Evolutionary conservation across 257 asterid species (phyloP).

Genomic region (Ilex asprella): DNA sequence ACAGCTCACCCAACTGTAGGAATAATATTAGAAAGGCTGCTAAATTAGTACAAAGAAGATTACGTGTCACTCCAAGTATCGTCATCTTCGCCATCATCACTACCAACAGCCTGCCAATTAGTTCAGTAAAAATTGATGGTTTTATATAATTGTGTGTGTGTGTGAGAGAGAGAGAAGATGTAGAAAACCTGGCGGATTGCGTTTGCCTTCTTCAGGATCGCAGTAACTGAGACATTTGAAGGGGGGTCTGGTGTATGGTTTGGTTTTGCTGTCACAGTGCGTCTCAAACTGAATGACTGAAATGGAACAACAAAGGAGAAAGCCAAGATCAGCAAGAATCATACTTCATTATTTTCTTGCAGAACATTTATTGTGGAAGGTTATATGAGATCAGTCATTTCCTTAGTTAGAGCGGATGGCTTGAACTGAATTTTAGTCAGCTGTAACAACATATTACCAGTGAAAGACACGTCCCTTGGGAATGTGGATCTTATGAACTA

Average conservation of each 20-base stretch:
- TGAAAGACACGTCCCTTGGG: too few relatives aligned
- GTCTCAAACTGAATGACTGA: constrained; percentile 85
- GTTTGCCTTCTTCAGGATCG: constrained; percentile 77
- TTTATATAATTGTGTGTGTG: background rate
- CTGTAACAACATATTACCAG: too few relatives aligned
- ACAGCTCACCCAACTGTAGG: constrained; percentile 9
- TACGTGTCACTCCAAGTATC: constrained; percentile 44
- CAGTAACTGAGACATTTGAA: constrained; percentile 61
- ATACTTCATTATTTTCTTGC: background rate
- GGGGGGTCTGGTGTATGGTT: constrained; percentile 33
- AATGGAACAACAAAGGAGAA: constrained; percentile 9
- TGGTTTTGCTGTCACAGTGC: constrained; percentile 50
- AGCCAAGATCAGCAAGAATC: constrained; percentile 9
- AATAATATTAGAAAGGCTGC: background rate
- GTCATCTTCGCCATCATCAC: constrained; percentile 54
- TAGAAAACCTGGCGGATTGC: constrained; percentile 76
- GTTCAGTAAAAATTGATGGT: background rate
- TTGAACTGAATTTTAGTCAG: too few relatives aligned
- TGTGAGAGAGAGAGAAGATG: constrained; percentile 15
- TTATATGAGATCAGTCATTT: too few relatives aligned
- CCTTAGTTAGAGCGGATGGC: too few relatives aligned
- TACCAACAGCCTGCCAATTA: constrained; percentile 70
- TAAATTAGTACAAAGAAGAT: constrained; percentile 2
- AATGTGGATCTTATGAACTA: too few relatives aligned
- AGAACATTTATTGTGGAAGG: too few relatives aligned